Percentiles rank a stretch among this genome's conserved stretches.
phyloP scores from a whole-genome alignment of 768 basidiomycete species.

The Hygrophorus pudorinus region DNA sequence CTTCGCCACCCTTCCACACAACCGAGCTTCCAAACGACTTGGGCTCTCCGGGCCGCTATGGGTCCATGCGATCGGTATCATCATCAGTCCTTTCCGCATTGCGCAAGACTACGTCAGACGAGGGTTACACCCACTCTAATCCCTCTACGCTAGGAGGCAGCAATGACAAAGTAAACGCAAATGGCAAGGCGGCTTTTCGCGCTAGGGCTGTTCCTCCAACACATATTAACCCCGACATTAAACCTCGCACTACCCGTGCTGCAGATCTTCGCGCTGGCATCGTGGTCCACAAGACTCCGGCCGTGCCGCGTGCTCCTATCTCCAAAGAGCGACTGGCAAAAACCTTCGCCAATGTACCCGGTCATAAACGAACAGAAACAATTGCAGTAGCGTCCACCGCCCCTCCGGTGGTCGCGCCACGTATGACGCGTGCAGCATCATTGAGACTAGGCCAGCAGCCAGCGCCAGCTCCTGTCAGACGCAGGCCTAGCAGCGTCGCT shows the following conservation, averaged over 20 bases:
- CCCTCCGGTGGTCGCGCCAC: slow-evolving; percentile 59
- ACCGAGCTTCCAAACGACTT: slow-evolving; percentile 44
- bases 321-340: slow-evolving; percentile 51
- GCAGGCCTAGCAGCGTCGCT: slow-evolving; percentile 25
- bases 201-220: slow-evolving; percentile 63
- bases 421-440: slow-evolving; percentile 69
- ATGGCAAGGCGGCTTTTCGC: slow-evolving; percentile 45
- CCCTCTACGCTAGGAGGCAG: slow-evolving; percentile 34
- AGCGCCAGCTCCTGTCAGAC: slow-evolving; percentile 31
- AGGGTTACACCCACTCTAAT: slow-evolving; percentile 36
- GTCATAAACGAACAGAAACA: slow-evolving; percentile 63
- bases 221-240: slow-evolving; percentile 52
- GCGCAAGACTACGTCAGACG: slow-evolving; percentile 26
- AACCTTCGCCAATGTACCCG: slow-evolving; percentile 72
- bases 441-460: slow-evolving; percentile 43
- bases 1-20: slow-evolving; percentile 72
- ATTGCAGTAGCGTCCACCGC: slow-evolving; percentile 69
- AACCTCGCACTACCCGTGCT: slow-evolving; percentile 67
- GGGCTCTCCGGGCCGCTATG: slow-evolving; percentile 18
- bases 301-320: slow-evolving; percentile 38
- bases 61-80: slow-evolving; percentile 33
- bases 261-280: slow-evolving; percentile 64
- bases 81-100: slow-evolving; percentile 38
- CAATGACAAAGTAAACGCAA: slow-evolving; percentile 24
- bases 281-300: slow-evolving; percentile 31